Evolutionary conservation across 202 grass and related monocot genomes (phyloP).

Genomic region (Musa balbisiana): DNA sequence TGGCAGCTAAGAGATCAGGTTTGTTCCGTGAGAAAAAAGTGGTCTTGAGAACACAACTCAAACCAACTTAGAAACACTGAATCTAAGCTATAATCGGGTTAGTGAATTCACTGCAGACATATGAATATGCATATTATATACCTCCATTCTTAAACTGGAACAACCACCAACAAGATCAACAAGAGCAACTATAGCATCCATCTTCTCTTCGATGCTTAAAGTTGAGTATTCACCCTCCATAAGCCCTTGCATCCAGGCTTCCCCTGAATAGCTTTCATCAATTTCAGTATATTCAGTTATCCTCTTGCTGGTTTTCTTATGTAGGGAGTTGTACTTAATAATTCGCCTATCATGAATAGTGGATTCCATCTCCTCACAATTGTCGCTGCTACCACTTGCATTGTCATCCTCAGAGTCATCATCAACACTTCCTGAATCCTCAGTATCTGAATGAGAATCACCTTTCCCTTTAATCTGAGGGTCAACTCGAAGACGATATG

Average conservation of each 20-base stretch:
- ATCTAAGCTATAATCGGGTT: not conserved
- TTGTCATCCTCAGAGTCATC: constrained; percentile 34
- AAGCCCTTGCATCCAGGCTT: constrained; percentile 80
- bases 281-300: constrained; percentile 66
- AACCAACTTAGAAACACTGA: not conserved
- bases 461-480: constrained; percentile 79
- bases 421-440: constrained; percentile 86
- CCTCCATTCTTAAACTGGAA: constrained; percentile 75
- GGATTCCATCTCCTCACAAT: constrained; percentile 48
- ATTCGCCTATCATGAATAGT: constrained; percentile 36
- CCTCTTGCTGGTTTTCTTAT: constrained; percentile 32
- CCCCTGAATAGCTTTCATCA: constrained; percentile 90
- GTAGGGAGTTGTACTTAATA: constrained; percentile 28
- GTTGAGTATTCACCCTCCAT: constrained; percentile 95
- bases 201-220: constrained; percentile 90
- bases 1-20: too few species aligned
- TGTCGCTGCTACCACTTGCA: constrained; percentile 48
- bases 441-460: constrained; percentile 52
- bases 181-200: constrained; percentile 80
- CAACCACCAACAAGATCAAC: constrained; percentile 72
- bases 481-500: constrained; percentile 94
- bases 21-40: not conserved
- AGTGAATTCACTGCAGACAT: not conserved
- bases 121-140: constrained; percentile 16
- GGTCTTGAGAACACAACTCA: too few species aligned